Evolutionary conservation across 2,329 filamentous ascomycete species (phyloP).

Genomic region (Xylaria sp.): DNA sequence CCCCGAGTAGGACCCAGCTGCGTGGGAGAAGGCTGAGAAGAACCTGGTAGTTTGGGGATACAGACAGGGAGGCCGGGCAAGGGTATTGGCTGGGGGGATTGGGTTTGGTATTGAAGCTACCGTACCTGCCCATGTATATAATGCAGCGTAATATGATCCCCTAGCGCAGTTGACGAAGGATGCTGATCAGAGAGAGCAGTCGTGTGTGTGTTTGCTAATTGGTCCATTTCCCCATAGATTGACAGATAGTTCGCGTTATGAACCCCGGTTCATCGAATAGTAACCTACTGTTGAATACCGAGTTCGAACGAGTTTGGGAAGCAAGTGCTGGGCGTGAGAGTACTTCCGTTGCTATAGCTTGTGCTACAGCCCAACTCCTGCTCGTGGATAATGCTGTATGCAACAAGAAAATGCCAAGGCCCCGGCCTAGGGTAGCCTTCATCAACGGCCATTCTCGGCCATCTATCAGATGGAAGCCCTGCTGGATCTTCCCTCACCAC

Average conservation of each 20-base stretch:
- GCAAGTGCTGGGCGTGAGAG: background rate
- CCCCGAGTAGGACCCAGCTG: constrained; percentile 29
- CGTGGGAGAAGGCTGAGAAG: constrained; percentile 38
- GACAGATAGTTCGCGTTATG: constrained; percentile 27
- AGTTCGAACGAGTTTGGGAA: constrained; percentile 15
- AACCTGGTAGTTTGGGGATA: constrained; percentile 33
- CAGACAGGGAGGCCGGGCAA: constrained; percentile 25
- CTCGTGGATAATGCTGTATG: background rate
- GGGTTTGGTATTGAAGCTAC: constrained; percentile 3
- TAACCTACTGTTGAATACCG: constrained; percentile 1
- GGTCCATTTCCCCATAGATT: constrained; percentile 27
- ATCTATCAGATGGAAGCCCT: constrained; percentile 20
- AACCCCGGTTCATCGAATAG: constrained; percentile 24
- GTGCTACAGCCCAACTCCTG: constrained; percentile 27
- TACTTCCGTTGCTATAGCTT: constrained; percentile 17
- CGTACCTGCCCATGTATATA: constrained; percentile 8
- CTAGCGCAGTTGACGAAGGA: constrained; percentile 13
- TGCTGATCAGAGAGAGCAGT: constrained; percentile 17
- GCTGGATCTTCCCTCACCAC: constrained; percentile 19
- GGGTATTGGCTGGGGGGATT: constrained; percentile 27
- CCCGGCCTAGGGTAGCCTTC: constrained; percentile 27
- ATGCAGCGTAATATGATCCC: constrained; percentile 15
- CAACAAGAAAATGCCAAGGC: constrained; percentile 22
- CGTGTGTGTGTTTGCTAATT: constrained; percentile 31
- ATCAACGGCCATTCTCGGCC: constrained; percentile 19